These are phyloP conservation scores for Xylaria intraflava DNA, from an alignment of 495 filamentous ascomycete species.

Conservation along the genomic window DNA sequence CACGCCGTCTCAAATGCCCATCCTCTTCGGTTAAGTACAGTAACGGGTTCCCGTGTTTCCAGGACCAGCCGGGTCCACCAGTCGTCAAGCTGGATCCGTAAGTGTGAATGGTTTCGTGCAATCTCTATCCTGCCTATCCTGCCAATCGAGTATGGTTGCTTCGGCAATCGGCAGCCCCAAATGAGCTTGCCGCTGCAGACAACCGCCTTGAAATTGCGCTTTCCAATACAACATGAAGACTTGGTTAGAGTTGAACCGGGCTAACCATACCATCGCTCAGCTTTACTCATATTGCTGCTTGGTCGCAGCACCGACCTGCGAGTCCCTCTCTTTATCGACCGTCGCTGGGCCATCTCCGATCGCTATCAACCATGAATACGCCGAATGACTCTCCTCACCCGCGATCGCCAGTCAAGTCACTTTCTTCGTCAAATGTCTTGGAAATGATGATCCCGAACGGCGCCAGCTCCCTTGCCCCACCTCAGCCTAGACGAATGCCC, in stretches of 20 bases:
- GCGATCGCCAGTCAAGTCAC: conserved; percentile 23
- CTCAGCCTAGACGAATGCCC: conserved; percentile 25
- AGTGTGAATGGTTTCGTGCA: conserved; percentile 13
- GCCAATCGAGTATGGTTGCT: neutral
- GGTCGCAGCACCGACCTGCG: conserved; percentile 42
- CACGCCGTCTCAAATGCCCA: conserved; percentile 16
- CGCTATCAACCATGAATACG: conserved; percentile 40
- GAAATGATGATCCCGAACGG: conserved; percentile 20
- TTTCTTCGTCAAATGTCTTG: conserved; percentile 24
- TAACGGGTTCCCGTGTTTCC: conserved; percentile 17
- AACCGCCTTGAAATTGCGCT: conserved; percentile 2
- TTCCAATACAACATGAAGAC: neutral
- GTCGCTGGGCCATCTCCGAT: conserved; percentile 41
- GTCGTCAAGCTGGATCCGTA: conserved; percentile 32
- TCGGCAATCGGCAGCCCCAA: neutral
- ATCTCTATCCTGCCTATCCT: neutral
- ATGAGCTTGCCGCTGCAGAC: neutral
- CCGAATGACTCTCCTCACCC: conserved; percentile 26
- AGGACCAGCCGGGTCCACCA: conserved; percentile 26
- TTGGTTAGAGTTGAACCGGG: neutral
- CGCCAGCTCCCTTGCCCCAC: conserved; percentile 19
- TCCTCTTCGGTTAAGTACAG: conserved; percentile 14
- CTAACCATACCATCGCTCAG: conserved; percentile 35
- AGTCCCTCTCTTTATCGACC: conserved; percentile 28
- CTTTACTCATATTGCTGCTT: conserved; percentile 44